Evolutionary conservation across 1,284 basidiomycete genomes (phyloP).

Genomic region (Calocybe gambosa): DNA sequence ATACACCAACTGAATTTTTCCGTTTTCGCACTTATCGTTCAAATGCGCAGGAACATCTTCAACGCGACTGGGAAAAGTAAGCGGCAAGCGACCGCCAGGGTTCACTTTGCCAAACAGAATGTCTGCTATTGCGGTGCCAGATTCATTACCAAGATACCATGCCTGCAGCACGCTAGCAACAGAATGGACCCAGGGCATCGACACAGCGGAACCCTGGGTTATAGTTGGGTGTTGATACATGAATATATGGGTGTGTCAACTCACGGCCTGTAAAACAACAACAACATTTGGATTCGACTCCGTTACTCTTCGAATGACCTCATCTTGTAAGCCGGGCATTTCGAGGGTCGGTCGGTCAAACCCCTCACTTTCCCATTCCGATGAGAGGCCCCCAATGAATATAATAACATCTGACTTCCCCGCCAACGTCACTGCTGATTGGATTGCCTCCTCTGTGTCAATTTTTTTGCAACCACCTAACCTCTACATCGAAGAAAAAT

Average conservation of each 20-base stretch:
- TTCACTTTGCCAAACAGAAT: slow-evolving; percentile 69
- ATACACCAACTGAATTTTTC: slow-evolving; percentile 44
- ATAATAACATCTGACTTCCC: slow-evolving; percentile 51
- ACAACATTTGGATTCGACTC: slow-evolving; percentile 59
- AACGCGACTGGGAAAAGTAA: slow-evolving; percentile 58
- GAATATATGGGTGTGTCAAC: slow-evolving; percentile 16
- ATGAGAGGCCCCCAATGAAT: slow-evolving; percentile 58
- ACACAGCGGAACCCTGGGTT: slow-evolving; percentile 53
- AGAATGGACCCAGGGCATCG: slow-evolving; percentile 58
- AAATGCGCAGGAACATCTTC: slow-evolving; percentile 63
- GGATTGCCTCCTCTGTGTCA: slow-evolving; percentile 50
- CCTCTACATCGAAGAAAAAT: slow-evolving; percentile 31
- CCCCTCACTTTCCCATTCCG: slow-evolving; percentile 67
- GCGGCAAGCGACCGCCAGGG: slow-evolving; percentile 63
- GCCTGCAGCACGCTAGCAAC: slow-evolving; percentile 52
- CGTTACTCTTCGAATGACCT: slow-evolving; percentile 52
- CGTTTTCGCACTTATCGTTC: slow-evolving; percentile 56
- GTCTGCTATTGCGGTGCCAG: slow-evolving; percentile 69
- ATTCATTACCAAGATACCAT: slow-evolving; percentile 75
- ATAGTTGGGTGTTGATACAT: slow-evolving; percentile 3
- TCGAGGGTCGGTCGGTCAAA: slow-evolving; percentile 56
- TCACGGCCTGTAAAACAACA: slow-evolving; percentile 63
- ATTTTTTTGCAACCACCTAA: slow-evolving; percentile 62
- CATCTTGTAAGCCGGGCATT: slow-evolving; percentile 57
- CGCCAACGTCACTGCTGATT: slow-evolving; percentile 55